Evolutionary conservation across 495 filamentous ascomycete species (phyloP), one percentile per base, ranked within the genome.

Genomic region (Letharia columbiana): DNA sequence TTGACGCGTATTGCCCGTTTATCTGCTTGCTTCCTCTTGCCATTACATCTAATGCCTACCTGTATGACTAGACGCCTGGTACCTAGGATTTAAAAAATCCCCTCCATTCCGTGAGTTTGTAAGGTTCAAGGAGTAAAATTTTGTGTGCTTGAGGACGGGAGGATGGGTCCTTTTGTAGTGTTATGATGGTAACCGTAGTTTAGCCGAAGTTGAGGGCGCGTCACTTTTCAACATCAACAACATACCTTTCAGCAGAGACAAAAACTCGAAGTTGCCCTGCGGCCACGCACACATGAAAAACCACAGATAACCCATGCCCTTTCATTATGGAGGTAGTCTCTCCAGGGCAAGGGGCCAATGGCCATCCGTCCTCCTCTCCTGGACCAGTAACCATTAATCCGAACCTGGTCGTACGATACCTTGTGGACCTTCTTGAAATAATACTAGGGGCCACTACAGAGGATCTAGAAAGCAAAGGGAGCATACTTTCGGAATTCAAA

Each of bases 391-490:
- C 77, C 61, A 77, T 86, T 41, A 83, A 88, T 74, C 81, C 88
- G 20, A 79, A 80, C 61, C 66, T 79, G 50, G 77, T 98, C 50
- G 83, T 96, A 61, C 87, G 92, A 60, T 87, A 97, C 78, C 82
- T 98, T 63, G 81, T 80, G 47, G 84, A 86, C 63, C 86, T 97
- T 63, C 82, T 96, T 70, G 83, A 87, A 73, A 86, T 93, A 62
- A 92, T 89, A 69, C 82, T 99, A 62, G 95, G 93, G 69, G 92
- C 95, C 66, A 84, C 86, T 39, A 84, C 83, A 70, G 80, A 81
- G 49, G 94, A 99, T 72, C 82, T 99, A 66, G 87, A 95, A 74
- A 79, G 81, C 33, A 78, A 83, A 54, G 91, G 90, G 57, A 96
- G 91, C 75, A 80, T 98, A 73, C 83, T 99, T 59, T 93, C 91